phyloP scores from a whole-genome alignment of 2,329 filamentous ascomycete genomes.

The Aureobasidium mangrovei region DNA sequence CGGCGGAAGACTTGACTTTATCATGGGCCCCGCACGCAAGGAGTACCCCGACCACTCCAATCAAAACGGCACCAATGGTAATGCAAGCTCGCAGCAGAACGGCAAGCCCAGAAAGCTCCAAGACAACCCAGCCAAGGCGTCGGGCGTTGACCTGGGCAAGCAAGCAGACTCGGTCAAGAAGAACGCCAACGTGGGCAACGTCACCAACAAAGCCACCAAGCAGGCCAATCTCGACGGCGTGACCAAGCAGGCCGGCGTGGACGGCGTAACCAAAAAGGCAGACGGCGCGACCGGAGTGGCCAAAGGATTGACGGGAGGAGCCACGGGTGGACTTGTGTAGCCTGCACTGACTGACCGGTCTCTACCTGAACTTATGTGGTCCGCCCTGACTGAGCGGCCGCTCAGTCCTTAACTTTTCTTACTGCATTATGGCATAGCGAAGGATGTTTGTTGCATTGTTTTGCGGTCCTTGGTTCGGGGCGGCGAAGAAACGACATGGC shows the following conservation, averaged over 20 bases:
- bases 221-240: constrained; percentile 14
- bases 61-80: constrained; percentile 6
- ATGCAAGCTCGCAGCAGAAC: background rate
- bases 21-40: constrained; percentile 24
- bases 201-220: constrained; percentile 14
- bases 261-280: constrained; percentile 4
- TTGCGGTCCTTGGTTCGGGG: background rate
- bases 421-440: constrained; percentile 7
- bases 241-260: constrained; percentile 6
- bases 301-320: constrained; percentile 1
- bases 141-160: constrained; percentile 8
- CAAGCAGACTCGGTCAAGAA: constrained; percentile 14
- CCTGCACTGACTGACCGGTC: constrained; percentile 2
- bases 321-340: constrained; percentile 7
- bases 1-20: constrained; percentile 30
- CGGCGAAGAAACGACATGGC: background rate
- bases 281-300: constrained; percentile 1
- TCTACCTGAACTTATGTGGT: constrained; percentile 6
- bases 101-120: constrained; percentile 14
- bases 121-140: constrained; percentile 14
- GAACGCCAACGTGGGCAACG: constrained; percentile 14
- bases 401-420: background rate
- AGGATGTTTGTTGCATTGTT: background rate
- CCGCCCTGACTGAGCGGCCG: constrained; percentile 4
- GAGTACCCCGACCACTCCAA: constrained; percentile 8